These are phyloP conservation scores for Batrachochytrium dendrobatidis DNA, from an alignment of 371 early-diverging fungal species.

Conservation along the genomic window DNA sequence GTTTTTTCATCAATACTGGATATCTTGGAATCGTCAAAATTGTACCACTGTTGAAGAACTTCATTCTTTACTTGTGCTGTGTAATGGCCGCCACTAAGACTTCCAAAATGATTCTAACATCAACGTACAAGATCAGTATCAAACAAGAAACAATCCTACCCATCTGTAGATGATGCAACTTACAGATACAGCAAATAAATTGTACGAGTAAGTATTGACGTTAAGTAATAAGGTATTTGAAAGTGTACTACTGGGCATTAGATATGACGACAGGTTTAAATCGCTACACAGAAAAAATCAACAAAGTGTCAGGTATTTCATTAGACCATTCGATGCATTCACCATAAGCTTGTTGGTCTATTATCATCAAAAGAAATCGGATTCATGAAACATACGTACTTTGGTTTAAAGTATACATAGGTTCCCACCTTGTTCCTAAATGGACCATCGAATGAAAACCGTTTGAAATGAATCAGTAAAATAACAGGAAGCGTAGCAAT, in stretches of 20 bases:
- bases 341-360: background rate
- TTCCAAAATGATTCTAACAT: constrained; percentile 78
- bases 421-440: constrained; percentile 89
- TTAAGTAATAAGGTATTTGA: constrained; percentile 8
- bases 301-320: constrained; percentile 17
- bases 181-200: constrained; percentile 84
- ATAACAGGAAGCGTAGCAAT: constrained; percentile 80
- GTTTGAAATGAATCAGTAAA: constrained; percentile 83
- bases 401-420: constrained; percentile 73
- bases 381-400: constrained; percentile 20
- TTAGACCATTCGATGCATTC: constrained; percentile 11
- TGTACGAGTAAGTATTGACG: constrained; percentile 46
- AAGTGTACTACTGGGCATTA: constrained; percentile 3
- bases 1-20: constrained; percentile 40
- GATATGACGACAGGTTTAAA: constrained; percentile 31
- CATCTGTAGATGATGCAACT: too few species aligned
- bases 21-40: constrained; percentile 88
- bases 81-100: constrained; percentile 89
- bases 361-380: background rate
- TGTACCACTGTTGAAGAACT: constrained; percentile 75
- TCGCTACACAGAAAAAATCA: constrained; percentile 13
- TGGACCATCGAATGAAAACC: constrained; percentile 88
- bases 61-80: constrained; percentile 83
- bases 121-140: background rate
- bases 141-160: too few species aligned